Evolutionary conservation across 2,329 filamentous ascomycete species (phyloP).

Genomic region (Paraphoma sp.): DNA sequence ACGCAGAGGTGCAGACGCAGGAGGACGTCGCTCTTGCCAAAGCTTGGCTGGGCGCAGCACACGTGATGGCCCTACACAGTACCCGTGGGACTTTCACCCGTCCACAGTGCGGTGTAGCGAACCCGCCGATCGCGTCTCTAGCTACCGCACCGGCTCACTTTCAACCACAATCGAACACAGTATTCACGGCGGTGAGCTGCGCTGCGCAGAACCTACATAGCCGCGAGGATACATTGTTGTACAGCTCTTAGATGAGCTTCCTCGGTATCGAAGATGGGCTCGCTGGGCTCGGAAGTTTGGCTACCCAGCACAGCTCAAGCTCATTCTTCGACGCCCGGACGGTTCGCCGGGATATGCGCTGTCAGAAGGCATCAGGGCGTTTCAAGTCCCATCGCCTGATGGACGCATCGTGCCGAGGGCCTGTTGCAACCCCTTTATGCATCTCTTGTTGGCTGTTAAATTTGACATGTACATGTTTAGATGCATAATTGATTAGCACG

Average conservation of each 20-base stretch:
- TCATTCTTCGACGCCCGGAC: neutral
- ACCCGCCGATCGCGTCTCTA: constrained; percentile 1
- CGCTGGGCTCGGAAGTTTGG: neutral
- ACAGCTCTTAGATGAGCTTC: no score
- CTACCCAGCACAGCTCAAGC: neutral
- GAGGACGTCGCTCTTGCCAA: constrained; percentile 20
- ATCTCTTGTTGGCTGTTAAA: constrained; percentile 11
- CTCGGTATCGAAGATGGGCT: neutral
- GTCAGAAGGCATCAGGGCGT: constrained; percentile 15
- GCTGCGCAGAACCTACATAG: no score
- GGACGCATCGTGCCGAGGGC: constrained; percentile 26
- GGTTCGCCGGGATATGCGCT: neutral
- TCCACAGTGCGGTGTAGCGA: constrained; percentile 16
- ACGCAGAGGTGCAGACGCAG: constrained; percentile 13
- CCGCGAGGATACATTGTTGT: no score
- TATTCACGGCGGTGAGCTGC: neutral
- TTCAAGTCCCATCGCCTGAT: constrained; percentile 25
- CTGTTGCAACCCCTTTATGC: constrained; percentile 32
- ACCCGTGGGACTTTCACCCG: constrained; percentile 17
- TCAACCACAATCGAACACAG: neutral
- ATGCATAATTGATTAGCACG: neutral
- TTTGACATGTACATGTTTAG: neutral
- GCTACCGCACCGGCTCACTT: neutral
- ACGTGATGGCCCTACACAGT: constrained; percentile 21
- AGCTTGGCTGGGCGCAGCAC: constrained; percentile 16